A percentile compares a stretch with the other conserved stretches of the same genome.
Conservation (phyloP, 306 rosid genomes). For the Bauhinia variegata region DNA sequence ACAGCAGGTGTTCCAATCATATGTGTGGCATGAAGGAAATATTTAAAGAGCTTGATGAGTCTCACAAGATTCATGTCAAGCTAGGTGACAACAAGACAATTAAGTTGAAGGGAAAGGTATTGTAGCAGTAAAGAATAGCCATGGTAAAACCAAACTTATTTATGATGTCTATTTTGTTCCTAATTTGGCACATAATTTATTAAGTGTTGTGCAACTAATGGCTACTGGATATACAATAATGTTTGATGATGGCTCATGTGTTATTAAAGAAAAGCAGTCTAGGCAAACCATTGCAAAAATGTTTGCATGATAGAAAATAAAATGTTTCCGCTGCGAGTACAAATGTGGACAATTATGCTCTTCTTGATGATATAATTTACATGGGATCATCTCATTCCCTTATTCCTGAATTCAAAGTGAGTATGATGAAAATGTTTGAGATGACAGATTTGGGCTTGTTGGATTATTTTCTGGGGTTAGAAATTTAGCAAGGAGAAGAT, state of each 20-base stretch:
- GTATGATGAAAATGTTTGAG: too few species aligned
- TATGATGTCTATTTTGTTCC: too few species aligned
- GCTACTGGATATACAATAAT: neutral
- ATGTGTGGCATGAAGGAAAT: too few species aligned
- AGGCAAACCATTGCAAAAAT: neutral
- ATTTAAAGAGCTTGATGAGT: too few species aligned
- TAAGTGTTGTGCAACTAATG: neutral
- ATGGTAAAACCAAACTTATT: too few species aligned
- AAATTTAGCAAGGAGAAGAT: neutral
- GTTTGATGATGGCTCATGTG: neutral
- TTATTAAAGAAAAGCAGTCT: neutral
- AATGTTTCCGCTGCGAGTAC: neutral
- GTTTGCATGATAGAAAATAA: neutral
- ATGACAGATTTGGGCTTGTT: neutral
- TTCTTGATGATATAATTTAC: neutral
- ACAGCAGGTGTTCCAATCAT: too few species aligned
- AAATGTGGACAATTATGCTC: neutral
- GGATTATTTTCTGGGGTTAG: too few species aligned
- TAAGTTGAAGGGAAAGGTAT: too few species aligned
- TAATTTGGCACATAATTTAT: neutral
- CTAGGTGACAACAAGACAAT: too few species aligned
- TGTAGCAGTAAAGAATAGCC: too few species aligned
- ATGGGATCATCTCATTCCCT: neutral
- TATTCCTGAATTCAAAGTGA: neutral
- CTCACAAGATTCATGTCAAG: too few species aligned